These are phyloP conservation scores for Phanerodontia chrysosporium DNA, from an alignment of 768 basidiomycete species.

Conservation along the genomic window DNA sequence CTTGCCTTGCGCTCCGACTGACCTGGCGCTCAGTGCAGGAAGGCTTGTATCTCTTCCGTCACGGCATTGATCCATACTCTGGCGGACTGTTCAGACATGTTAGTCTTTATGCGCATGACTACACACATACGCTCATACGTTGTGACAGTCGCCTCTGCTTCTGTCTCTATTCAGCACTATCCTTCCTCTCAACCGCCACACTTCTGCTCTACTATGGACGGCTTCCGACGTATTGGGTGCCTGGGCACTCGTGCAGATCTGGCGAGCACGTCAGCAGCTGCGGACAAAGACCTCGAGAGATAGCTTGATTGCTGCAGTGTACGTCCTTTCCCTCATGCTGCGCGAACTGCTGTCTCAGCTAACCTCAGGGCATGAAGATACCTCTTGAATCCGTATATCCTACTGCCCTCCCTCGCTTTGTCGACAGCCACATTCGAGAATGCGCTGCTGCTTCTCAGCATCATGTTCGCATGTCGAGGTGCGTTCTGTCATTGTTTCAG, in stretches of 20 bases:
- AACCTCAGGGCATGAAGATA: conserved; percentile 45
- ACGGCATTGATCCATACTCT: conserved; percentile 83
- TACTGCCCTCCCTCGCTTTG: conserved; percentile 73
- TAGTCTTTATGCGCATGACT: too few relatives aligned
- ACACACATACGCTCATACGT: too few relatives aligned
- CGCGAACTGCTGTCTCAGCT: conserved; percentile 5
- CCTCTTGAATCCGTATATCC: conserved; percentile 84
- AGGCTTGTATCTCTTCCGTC: conserved; percentile 75
- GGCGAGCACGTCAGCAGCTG: conserved; percentile 57
- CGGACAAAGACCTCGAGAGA: conserved; percentile 44
- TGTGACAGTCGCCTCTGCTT: conserved; percentile 84
- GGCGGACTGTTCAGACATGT: conserved; percentile 88
- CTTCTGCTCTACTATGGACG: conserved; percentile 65
- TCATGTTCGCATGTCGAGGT: conserved; percentile 74
- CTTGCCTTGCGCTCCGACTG: background rate
- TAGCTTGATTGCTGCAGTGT: conserved; percentile 62
- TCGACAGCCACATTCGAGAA: conserved; percentile 87
- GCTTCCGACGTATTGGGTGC: conserved; percentile 63
- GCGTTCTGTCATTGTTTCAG: conserved; percentile 8
- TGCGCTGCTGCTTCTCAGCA: conserved; percentile 54
- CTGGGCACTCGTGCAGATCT: conserved; percentile 63
- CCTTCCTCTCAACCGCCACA: conserved; percentile 46
- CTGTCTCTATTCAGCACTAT: conserved; percentile 73
- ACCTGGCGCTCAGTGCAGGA: conserved; percentile 65
- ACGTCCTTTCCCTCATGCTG: conserved; percentile 25